Conservation (phyloP, 208 protist genomes). For the Jaenimonas drosophilae region DNA sequence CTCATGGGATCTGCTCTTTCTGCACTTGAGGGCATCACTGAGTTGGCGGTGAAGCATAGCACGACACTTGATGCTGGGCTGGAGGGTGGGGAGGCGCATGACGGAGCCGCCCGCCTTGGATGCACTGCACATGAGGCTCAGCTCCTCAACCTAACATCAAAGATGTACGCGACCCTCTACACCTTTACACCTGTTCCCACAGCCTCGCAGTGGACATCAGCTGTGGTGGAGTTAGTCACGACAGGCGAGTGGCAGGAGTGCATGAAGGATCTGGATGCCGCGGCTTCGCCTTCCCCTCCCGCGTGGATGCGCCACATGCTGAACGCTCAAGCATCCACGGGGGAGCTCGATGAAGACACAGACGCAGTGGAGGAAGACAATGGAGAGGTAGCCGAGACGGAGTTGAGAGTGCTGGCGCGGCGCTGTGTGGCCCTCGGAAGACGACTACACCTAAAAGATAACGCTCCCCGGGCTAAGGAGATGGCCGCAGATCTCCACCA, state of each 20-base stretch:
- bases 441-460: too few species aligned
- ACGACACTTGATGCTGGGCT: not conserved
- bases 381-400: slow-evolving; percentile 35
- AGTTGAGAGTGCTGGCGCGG: slow-evolving; percentile 30
- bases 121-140: not conserved
- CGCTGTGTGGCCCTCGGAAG: slow-evolving; percentile 26
- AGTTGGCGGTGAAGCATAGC: slow-evolving; percentile 7
- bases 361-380: slow-evolving; percentile 17
- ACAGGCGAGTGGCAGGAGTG: too few species aligned
- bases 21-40: slow-evolving; percentile 27
- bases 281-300: not conserved
- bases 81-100: not conserved
- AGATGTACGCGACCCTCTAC: too few species aligned
- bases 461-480: too few species aligned
- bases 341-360: too few species aligned
- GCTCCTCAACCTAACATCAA: not conserved
- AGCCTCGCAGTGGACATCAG: too few species aligned
- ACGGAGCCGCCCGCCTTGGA: not conserved
- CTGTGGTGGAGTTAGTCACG: too few species aligned
- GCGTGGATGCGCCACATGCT: not conserved
- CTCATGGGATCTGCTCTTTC: slow-evolving; percentile 22
- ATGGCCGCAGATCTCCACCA: too few species aligned
- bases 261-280: not conserved
- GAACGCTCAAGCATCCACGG: not conserved
- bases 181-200: too few species aligned